Conservation (phyloP, 2,329 filamentous ascomycete genomes). For the Zymoseptoria tritici region DNA sequence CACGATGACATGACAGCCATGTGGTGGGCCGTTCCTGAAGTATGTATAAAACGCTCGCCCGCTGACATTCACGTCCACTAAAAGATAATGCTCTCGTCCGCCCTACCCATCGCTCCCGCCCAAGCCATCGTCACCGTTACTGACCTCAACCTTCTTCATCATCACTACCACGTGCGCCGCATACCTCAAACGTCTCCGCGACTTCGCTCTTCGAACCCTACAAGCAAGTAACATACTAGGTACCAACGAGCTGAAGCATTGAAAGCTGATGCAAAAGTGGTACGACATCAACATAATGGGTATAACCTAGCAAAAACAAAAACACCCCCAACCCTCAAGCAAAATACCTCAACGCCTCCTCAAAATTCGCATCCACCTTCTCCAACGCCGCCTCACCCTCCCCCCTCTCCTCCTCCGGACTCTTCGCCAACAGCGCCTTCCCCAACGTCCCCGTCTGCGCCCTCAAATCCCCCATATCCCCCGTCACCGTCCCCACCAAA, state of each 20-base stretch:
- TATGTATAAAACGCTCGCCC: neutral
- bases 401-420: constrained; percentile 7
- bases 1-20: neutral
- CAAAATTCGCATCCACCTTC: constrained; percentile 17
- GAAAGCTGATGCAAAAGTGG: too few species aligned
- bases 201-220: constrained; percentile 34
- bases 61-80: neutral
- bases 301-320: neutral
- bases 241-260: too few species aligned
- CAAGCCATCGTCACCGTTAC: neutral
- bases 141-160: constrained; percentile 29
- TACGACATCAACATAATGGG: too few species aligned
- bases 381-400: constrained; percentile 10
- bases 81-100: neutral
- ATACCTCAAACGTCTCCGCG: constrained; percentile 27
- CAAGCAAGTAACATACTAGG: constrained; percentile 19
- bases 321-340: constrained; percentile 3
- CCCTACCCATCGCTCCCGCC: neutral
- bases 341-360: constrained; percentile 15
- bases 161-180: constrained; percentile 32
- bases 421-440: constrained; percentile 13
- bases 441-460: constrained; percentile 11
- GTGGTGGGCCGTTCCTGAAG: neutral
- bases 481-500: constrained; percentile 13
- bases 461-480: constrained; percentile 16